Evolutionary conservation across 768 basidiomycete species (phyloP).

Genomic region (Basidioascus undulatus): DNA sequence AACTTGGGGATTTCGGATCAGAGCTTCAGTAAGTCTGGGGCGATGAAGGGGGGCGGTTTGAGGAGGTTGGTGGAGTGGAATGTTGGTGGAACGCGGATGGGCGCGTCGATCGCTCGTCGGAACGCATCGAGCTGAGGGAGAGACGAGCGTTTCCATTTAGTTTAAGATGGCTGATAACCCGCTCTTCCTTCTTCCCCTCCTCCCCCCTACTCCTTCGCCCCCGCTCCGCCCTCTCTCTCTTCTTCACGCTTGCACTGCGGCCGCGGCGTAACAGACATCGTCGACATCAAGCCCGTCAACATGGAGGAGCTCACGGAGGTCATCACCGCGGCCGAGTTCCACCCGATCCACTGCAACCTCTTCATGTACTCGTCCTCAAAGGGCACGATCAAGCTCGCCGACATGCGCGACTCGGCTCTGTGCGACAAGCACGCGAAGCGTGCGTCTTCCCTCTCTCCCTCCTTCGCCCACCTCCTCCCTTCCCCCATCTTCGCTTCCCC

Average conservation of each 20-base stretch:
- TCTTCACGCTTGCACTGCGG: background rate
- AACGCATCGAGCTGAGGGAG: background rate
- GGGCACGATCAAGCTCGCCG: constrained; percentile 96
- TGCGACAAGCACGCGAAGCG: constrained; percentile 93
- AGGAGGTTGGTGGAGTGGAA: too few species aligned
- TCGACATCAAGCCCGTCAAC: constrained; percentile 98
- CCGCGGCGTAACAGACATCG: constrained; percentile 87
- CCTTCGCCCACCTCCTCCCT: constrained; percentile 1
- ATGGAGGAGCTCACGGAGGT: constrained; percentile 99
- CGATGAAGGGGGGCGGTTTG: too few species aligned
- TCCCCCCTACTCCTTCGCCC: background rate
- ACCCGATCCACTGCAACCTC: constrained; percentile 85
- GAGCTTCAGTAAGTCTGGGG: constrained; percentile 78
- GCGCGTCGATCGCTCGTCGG: background rate
- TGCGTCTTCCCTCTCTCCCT: constrained; percentile 22
- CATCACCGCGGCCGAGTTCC: constrained; percentile 98
- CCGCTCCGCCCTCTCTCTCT: background rate
- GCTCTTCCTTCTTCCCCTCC: background rate
- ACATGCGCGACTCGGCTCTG: constrained; percentile 93
- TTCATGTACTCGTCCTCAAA: constrained; percentile 99
- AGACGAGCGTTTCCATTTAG: background rate
- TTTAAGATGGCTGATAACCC: too few species aligned
- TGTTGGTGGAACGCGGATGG: too few species aligned
- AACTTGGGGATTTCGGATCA: constrained; percentile 95
- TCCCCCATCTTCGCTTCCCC: background rate